These are phyloP conservation scores for Penicillium salamii DNA, from an alignment of 495 filamentous ascomycete species.

Conservation along the genomic window DNA sequence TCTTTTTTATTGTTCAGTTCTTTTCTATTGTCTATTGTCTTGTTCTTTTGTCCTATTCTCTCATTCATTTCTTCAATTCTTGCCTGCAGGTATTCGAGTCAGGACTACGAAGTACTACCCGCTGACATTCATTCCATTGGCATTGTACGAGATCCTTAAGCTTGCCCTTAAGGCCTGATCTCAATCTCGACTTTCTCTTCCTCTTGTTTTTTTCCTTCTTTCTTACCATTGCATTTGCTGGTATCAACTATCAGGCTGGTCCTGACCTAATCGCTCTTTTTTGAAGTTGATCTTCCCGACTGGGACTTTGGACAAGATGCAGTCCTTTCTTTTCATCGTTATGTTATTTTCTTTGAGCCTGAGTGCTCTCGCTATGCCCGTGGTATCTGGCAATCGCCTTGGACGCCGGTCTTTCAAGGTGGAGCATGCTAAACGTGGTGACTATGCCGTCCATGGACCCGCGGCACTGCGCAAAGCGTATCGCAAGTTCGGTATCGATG, in stretches of 20 bases:
- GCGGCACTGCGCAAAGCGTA: constrained; percentile 59
- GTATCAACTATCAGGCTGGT: constrained; percentile 9
- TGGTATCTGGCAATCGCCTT: constrained; percentile 16
- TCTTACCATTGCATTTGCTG: constrained; percentile 13
- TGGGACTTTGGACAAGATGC: constrained; percentile 22
- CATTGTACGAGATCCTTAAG: neutral
- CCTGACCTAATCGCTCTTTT: constrained; percentile 8
- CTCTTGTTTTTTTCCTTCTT: constrained; percentile 14
- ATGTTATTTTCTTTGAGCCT: constrained; percentile 34
- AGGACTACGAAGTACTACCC: constrained; percentile 8
- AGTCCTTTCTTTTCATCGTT: constrained; percentile 27
- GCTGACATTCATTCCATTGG: constrained; percentile 5
- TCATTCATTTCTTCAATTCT: constrained; percentile 22
- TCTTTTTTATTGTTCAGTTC: constrained; percentile 1
- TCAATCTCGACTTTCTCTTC: constrained; percentile 7
- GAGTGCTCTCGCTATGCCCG: constrained; percentile 37
- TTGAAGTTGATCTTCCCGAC: constrained; percentile 3
- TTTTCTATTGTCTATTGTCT: constrained; percentile 3
- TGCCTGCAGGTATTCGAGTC: constrained; percentile 19
- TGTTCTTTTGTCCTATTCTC: constrained; percentile 10
- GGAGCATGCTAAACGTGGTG: constrained; percentile 52
- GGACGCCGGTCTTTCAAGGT: constrained; percentile 55
- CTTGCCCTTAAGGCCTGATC: neutral
- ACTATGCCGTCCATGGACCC: constrained; percentile 53
- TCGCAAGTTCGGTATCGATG: constrained; percentile 56